Evolutionary conservation across 108 stramenopile genomes (phyloP), one percentile per base, ranked within the genome.

Genomic region (Nitzschia palea): DNA sequence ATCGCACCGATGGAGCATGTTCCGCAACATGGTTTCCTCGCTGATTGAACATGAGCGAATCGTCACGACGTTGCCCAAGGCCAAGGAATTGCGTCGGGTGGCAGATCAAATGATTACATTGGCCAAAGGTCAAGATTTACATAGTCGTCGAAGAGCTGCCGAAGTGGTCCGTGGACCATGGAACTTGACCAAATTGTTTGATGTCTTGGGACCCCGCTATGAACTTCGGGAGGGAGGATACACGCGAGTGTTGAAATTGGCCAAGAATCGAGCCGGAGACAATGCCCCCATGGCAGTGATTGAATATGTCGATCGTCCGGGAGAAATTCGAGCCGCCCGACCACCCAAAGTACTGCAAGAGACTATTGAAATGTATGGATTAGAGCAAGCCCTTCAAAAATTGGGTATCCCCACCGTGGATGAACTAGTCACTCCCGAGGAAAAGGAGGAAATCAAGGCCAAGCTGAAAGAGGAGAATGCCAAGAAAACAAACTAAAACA

Each of bases 41-140:
- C 72, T 99, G 36, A 95, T 99, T 63, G 88, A 96, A 54, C 96
- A 98, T 75, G 99, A 99, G 67, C 92, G 99, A 29, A 97, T 99
- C 74, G 88, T 91, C 55, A 99, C 99, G 26, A 99, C 99, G 8
- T 55, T 90, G 12, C 88, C 97, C 48, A 95, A 95, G 68, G 99
- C 99, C 18, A 97, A 97, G 69, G 97, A 98, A 83, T 60, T 99
- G 22, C 81, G 89, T 20, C 71, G 74, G 10, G 54, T 98, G 30
- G 97, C 96, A 27, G 99, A 99, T 52, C 87, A 94, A 60, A 86
- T 99, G 61, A 74, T 99, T 32, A 86, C 86, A 0, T 80, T 87
- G 26, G 86, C 85, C 57, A 90, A 90, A 60, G 65, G 37, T 17
- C 57, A 74, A 53, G 61, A 68, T 42, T 58, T 82, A 44, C 87